Conservation (phyloP, 495 filamentous ascomycete species). For the Terfezia boudieri region DNA sequence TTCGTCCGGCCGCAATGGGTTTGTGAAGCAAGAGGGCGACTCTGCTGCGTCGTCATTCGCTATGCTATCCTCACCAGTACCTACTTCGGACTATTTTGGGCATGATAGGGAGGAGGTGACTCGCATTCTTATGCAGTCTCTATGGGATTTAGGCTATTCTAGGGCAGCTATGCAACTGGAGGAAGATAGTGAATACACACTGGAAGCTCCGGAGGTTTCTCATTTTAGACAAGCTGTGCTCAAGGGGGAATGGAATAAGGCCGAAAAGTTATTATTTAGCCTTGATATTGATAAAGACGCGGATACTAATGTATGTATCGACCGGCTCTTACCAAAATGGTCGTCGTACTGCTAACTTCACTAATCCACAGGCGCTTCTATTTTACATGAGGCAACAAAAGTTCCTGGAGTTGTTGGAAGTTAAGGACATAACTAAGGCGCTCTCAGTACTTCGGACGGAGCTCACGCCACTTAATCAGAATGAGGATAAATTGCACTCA, state of each 20-base stretch:
- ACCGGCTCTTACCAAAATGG: conserved; percentile 18
- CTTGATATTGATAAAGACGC: conserved; percentile 29
- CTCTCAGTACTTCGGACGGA: conserved; percentile 65
- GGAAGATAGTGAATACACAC: conserved; percentile 65
- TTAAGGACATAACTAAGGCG: conserved; percentile 46
- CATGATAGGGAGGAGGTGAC: conserved; percentile 90
- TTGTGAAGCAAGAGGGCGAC: conserved; percentile 9
- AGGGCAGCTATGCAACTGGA: conserved; percentile 48
- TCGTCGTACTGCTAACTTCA: conserved; percentile 28
- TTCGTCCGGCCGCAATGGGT: conserved; percentile 13
- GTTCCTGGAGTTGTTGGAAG: conserved; percentile 75
- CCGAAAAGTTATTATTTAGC: conserved; percentile 58
- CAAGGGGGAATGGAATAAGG: conserved; percentile 60
- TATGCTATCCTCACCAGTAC: conserved; percentile 18
- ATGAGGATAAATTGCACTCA: conserved; percentile 50
- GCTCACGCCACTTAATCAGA: conserved; percentile 66
- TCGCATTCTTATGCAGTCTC: conserved; percentile 72
- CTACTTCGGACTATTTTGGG: conserved; percentile 37
- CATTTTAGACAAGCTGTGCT: conserved; percentile 65
- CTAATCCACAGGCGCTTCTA: conserved; percentile 31
- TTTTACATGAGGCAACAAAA: conserved; percentile 85
- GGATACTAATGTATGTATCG: conserved; percentile 25
- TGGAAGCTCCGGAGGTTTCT: conserved; percentile 69
- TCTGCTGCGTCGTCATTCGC: conserved; percentile 17
- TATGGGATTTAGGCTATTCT: conserved; percentile 70